These are phyloP conservation scores for Colletotrichum caudatum DNA, from an alignment of 2,329 filamentous ascomycete genomes.

Conservation along the genomic window DNA sequence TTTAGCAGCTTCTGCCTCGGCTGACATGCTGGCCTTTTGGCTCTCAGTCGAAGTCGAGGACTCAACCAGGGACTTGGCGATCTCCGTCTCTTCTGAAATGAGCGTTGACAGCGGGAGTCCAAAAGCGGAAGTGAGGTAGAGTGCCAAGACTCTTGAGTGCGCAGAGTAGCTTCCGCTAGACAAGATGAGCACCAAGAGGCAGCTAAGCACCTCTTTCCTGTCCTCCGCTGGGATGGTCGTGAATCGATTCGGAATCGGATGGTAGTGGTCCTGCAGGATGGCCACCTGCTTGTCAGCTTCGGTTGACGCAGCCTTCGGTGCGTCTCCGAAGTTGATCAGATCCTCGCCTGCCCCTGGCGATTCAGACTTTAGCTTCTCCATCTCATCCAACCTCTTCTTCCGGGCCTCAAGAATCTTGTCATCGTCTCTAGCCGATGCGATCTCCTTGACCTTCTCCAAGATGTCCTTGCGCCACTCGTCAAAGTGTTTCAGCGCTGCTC, in stretches of 20 bases:
- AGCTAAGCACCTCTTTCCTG: conserved; percentile 74
- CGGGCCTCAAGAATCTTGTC: conserved; percentile 61
- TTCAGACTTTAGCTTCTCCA: conserved; percentile 54
- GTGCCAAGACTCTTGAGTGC: conserved; percentile 76
- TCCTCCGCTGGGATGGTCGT: conserved; percentile 69
- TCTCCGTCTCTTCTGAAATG: conserved; percentile 77
- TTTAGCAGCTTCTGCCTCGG: conserved; percentile 81
- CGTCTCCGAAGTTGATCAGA: conserved; percentile 57
- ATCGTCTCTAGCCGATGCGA: conserved; percentile 66
- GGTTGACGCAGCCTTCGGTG: conserved; percentile 42
- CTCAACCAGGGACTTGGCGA: conserved; percentile 80
- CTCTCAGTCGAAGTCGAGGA: conserved; percentile 62
- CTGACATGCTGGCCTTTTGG: conserved; percentile 66
- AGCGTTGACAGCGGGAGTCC: conserved; percentile 71
- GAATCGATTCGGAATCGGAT: conserved; percentile 65
- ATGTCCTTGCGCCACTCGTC: conserved; percentile 82
- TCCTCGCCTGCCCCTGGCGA: conserved; percentile 53
- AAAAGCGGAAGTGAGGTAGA: conserved; percentile 76
- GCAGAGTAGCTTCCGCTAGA: conserved; percentile 81
- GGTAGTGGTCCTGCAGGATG: conserved; percentile 64
- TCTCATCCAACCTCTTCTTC: conserved; percentile 57
- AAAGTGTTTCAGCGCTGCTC: conserved; percentile 74
- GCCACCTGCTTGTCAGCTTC: conserved; percentile 56
- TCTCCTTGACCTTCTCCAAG: conserved; percentile 76
- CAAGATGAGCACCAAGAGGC: conserved; percentile 76